Base-by-base conservation (phyloP, 2,329 filamentous ascomycete species). In the Hypoxylon sp. region DNA sequence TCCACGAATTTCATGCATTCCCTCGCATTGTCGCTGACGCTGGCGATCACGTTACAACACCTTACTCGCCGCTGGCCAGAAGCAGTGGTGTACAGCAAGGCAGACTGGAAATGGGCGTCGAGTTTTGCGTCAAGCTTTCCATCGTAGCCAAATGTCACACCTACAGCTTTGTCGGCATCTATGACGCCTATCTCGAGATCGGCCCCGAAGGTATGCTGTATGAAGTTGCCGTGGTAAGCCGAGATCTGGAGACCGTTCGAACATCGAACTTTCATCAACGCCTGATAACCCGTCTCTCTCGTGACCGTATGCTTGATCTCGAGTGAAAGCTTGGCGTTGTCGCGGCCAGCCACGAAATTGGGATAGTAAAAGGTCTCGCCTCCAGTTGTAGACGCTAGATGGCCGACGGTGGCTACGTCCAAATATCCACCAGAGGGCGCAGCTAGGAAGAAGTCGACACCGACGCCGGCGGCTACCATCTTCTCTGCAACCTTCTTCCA, bases 301-400 rank as follows among this genome's bases (percentile, higher is more conserved):
- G 88, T 92, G 24, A 97, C 86, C 0, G 91, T 87, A 70, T 97
- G 94, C 65, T 88, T 86, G 63, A 99, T 87, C 77, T 99, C 95
- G 43, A 89, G 84, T 2, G 88, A 89, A 33, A 99, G 78, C 77
- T 94, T 96, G 53, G 91, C 82, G 38, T 88, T 87, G 74, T 99
- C 95, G 31, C 95, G 86, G 6, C 90, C 90, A 6, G 89, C 87
- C 57, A 97, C 88, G 78, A 97, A 99, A 74, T 98, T 99, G 41
- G 95, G 93, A 73, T 96, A 99, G 77, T 96, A 97, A 76, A 93
- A 99, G 0, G 89, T 91, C 74, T 99, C 95, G 62, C 95, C 95
- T 55, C 95, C 95, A n/a, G 92, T 96, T 24, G 90, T 88, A 37
- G 92, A 87, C 26, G 95, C 86, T 18, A 97, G 85, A 74, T 97